Evolutionary conservation across 2,329 filamentous ascomycete genomes (phyloP).

Genomic region (Fusarium sp.): DNA sequence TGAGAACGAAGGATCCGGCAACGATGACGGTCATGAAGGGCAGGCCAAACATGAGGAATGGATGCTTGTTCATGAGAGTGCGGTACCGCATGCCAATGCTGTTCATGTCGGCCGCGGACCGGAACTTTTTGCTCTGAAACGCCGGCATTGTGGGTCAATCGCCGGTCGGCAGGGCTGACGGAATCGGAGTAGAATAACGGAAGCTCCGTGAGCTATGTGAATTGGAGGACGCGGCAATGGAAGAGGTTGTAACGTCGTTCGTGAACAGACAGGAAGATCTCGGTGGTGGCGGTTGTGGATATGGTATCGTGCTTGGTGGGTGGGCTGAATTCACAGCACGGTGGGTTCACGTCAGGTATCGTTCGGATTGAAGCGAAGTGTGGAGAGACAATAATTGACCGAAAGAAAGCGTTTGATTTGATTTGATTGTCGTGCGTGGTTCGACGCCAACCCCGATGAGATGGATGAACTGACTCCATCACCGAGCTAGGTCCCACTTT

Average conservation of each 20-base stretch:
- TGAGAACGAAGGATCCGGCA: conserved; percentile 92
- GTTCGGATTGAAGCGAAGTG: background rate
- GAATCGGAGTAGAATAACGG: conserved; percentile 9
- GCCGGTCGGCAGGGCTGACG: conserved; percentile 10
- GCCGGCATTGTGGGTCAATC: conserved; percentile 49
- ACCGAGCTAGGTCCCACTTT: conserved; percentile 13
- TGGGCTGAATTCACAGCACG: background rate
- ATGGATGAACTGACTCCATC: conserved; percentile 37
- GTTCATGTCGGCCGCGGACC: conserved; percentile 73
- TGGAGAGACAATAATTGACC: conserved; percentile 15
- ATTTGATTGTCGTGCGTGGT: conserved; percentile 21
- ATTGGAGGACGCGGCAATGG: background rate
- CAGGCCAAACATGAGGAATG: conserved; percentile 92
- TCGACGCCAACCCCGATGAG: conserved; percentile 3
- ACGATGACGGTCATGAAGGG: conserved; percentile 93
- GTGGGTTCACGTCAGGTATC: conserved; percentile 7
- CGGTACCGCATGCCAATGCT: conserved; percentile 84
- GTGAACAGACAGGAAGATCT: conserved; percentile 11
- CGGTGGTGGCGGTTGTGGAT: conserved; percentile 25
- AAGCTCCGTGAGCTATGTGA: conserved; percentile 20
- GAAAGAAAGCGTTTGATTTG: conserved; percentile 31
- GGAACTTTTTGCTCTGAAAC: conserved; percentile 81
- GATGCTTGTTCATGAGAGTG: conserved; percentile 78
- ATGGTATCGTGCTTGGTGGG: background rate
- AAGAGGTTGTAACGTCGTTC: conserved; percentile 12